These are phyloP conservation scores for Tuber melanosporum DNA, from an alignment of 495 filamentous ascomycete genomes.

Conservation along the genomic window DNA sequence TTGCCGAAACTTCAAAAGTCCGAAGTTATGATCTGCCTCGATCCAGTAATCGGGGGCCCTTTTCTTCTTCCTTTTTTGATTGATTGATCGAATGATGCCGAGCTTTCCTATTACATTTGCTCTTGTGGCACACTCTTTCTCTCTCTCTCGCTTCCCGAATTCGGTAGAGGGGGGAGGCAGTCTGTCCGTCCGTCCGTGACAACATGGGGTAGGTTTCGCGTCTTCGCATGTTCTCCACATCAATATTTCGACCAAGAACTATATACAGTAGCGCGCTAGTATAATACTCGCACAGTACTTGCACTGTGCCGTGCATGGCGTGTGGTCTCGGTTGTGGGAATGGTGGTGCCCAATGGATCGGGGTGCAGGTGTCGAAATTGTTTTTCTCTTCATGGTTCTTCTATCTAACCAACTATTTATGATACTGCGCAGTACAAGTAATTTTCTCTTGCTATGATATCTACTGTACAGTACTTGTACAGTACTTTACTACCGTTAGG, in stretches of 20 bases:
- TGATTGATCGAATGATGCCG: background rate
- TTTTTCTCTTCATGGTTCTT: background rate
- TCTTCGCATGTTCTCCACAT: conserved; percentile 26
- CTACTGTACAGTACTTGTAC: too few relatives aligned
- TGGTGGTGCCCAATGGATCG: conserved; percentile 27
- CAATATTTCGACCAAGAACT: background rate
- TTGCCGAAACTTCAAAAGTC: background rate
- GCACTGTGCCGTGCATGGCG: conserved; percentile 15
- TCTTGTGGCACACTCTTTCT: background rate
- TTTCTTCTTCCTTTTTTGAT: background rate
- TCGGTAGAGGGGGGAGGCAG: background rate
- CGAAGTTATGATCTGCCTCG: background rate
- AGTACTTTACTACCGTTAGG: background rate
- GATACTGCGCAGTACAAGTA: background rate
- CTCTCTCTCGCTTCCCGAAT: background rate
- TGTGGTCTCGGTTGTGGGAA: conserved; percentile 27
- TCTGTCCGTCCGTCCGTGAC: background rate
- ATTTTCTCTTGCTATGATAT: too few relatives aligned
- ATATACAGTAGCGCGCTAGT: too few relatives aligned
- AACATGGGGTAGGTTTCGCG: conserved; percentile 22
- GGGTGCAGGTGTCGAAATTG: conserved; percentile 15
- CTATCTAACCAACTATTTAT: background rate
- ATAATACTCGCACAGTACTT: background rate
- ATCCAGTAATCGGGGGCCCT: background rate
- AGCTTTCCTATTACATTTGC: background rate